These are phyloP conservation scores for Paragyromitra xinjiangensis DNA, from an alignment of 495 filamentous ascomycete species.

Conservation along the genomic window DNA sequence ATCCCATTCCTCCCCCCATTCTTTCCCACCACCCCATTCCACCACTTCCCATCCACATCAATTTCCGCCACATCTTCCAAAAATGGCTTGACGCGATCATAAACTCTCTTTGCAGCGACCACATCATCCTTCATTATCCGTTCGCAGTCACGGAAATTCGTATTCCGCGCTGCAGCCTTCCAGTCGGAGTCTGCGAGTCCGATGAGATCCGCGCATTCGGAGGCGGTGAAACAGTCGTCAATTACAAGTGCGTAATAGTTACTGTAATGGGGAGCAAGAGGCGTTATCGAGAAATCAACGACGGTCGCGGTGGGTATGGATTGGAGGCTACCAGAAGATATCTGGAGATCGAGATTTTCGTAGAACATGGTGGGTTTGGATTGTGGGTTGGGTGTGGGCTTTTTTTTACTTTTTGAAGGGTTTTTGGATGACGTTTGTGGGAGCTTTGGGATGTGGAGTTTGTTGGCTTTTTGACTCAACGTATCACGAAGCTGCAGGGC, in stretches of 20 bases:
- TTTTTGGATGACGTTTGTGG: background rate
- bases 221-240: constrained; percentile 65
- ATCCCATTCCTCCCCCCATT: constrained; percentile 53
- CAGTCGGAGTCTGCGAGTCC: constrained; percentile 61
- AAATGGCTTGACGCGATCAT: constrained; percentile 64
- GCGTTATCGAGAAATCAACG: constrained; percentile 63
- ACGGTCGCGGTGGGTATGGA: constrained; percentile 31
- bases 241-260: constrained; percentile 64
- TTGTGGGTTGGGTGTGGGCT: background rate
- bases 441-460: background rate
- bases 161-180: constrained; percentile 55
- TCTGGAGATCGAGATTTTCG: constrained; percentile 44
- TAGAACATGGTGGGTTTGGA: constrained; percentile 32
- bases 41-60: constrained; percentile 37
- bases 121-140: constrained; percentile 69
- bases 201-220: constrained; percentile 65
- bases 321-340: constrained; percentile 41
- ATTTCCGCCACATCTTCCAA: constrained; percentile 59
- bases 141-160: constrained; percentile 63
- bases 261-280: constrained; percentile 58
- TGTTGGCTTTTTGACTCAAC: constrained; percentile 10
- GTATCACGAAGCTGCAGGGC: constrained; percentile 35
- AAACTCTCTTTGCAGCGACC: constrained; percentile 64
- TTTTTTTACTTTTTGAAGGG: constrained; percentile 5
- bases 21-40: constrained; percentile 39